A percentile compares a stretch with the other conserved stretches of the same genome.
phyloP scores from a whole-genome alignment of 805 yeast species.

The Yamadazyma endophytica region DNA sequence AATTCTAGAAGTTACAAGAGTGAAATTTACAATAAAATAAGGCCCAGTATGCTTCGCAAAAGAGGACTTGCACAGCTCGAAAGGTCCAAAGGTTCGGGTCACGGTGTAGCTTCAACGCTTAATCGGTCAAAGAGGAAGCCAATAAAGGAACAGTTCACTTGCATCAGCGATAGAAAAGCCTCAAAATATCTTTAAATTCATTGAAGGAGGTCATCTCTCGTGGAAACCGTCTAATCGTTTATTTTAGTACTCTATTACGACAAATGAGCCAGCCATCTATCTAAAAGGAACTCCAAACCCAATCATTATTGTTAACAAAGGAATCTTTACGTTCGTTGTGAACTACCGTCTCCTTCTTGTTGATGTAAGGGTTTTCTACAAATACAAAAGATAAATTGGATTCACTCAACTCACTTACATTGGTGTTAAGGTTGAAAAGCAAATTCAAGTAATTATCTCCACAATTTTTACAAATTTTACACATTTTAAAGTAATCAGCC shows the following conservation, averaged over 20 bases:
- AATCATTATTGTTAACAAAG: slow-evolving; percentile 30
- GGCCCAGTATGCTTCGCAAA: too few species aligned
- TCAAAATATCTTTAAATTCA: background rate
- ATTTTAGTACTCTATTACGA: too few species aligned
- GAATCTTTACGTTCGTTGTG: slow-evolving; percentile 14
- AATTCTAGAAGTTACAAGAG: too few species aligned
- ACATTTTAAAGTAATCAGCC: slow-evolving; percentile 15
- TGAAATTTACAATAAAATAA: too few species aligned
- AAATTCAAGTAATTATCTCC: slow-evolving; percentile 19
- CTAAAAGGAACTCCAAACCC: slow-evolving; percentile 54
- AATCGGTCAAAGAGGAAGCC: background rate
- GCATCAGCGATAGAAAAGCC: background rate
- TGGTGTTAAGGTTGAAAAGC: slow-evolving; percentile 8
- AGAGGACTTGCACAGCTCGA: too few species aligned
- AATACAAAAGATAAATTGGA: slow-evolving; percentile 16
- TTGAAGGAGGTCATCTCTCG: too few species aligned
- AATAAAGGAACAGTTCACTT: background rate
- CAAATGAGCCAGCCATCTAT: background rate
- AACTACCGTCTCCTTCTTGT: slow-evolving; percentile 4
- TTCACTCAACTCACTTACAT: background rate
- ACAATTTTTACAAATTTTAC: slow-evolving; percentile 32
- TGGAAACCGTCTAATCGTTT: too few species aligned
- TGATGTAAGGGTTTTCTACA: slow-evolving; percentile 26
- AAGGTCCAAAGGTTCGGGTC: background rate
- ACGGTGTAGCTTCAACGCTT: background rate